Percentiles rank a stretch among this genome's conserved stretches.
phyloP scores from a whole-genome alignment of 129 eudicot genomes.

The Helichrysum umbraculigerum region DNA sequence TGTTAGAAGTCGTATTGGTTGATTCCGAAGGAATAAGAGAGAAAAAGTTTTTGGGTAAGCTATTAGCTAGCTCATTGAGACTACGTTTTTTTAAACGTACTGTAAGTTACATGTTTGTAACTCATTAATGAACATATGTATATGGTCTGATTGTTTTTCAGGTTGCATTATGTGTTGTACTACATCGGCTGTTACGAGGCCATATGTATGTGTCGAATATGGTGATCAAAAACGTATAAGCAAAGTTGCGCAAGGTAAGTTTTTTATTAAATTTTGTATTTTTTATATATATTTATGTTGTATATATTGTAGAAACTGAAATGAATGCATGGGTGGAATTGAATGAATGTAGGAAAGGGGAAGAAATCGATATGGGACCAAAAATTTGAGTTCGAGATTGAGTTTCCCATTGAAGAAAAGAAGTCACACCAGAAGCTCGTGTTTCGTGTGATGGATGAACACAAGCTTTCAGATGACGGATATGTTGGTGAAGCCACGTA shows the following conservation, averaged over 20 bases:
- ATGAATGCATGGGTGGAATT: not conserved
- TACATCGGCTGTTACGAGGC: slow-evolving; percentile 32
- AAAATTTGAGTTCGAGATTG: slow-evolving; percentile 37
- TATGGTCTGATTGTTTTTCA: not conserved
- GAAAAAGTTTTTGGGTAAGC: slow-evolving; percentile 27
- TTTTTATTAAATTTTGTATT: not conserved
- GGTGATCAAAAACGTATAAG: slow-evolving; percentile 38
- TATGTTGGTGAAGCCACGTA: slow-evolving; percentile 46
- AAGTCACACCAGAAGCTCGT: slow-evolving; percentile 21
- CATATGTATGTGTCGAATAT: slow-evolving; percentile 36
- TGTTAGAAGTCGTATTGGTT: slow-evolving; percentile 33
- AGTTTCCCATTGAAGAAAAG: slow-evolving; percentile 15
- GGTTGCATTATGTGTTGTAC: slow-evolving; percentile 30
- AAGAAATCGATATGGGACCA: slow-evolving; percentile 41
- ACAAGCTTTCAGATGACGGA: slow-evolving; percentile 35
- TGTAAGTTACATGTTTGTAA: too few relatives aligned
- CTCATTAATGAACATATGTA: too few relatives aligned
- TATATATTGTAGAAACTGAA: not conserved
- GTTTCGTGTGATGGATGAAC: slow-evolving; percentile 44
- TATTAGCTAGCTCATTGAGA: too few relatives aligned
- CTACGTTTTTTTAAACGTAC: too few relatives aligned
- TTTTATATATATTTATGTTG: not conserved
- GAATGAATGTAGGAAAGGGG: slow-evolving; percentile 28
- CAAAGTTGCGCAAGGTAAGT: slow-evolving; percentile 35
- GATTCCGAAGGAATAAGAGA: slow-evolving; percentile 42